Evolutionary conservation across 352 stramenopile species (phyloP).

Genomic region (Vaucheria bursata): DNA sequence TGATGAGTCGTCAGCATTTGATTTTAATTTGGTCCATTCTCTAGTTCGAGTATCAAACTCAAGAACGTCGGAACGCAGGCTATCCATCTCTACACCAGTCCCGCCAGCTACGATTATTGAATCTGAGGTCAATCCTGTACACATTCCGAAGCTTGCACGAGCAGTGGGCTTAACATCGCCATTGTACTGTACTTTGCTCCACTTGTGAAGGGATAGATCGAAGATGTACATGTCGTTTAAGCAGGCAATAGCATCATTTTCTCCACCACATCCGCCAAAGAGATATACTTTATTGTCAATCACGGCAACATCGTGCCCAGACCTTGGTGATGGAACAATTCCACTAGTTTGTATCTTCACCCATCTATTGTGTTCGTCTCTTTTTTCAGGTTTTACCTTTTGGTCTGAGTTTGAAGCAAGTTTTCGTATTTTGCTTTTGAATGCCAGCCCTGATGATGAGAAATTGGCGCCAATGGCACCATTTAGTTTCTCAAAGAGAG

Average conservation of each 20-base stretch:
- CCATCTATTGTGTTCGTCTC: slow-evolving; percentile 13
- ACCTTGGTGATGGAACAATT: slow-evolving; percentile 21
- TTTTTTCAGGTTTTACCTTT: background rate
- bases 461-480: no score
- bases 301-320: slow-evolving; percentile 38
- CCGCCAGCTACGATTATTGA: slow-evolving; percentile 36
- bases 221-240: slow-evolving; percentile 47
- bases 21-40: slow-evolving; percentile 23
- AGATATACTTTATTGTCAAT: slow-evolving; percentile 44
- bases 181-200: slow-evolving; percentile 14
- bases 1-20: slow-evolving; percentile 28
- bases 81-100: slow-evolving; percentile 45
- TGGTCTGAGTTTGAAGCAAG: no score
- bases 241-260: slow-evolving; percentile 40
- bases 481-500: no score
- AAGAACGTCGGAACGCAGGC: slow-evolving; percentile 30
- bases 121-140: slow-evolving; percentile 9
- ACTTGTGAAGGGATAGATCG: slow-evolving; percentile 33
- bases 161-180: slow-evolving; percentile 17
- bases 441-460: no score
- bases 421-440: no score
- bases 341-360: slow-evolving; percentile 29
- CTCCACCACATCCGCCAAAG: slow-evolving; percentile 35
- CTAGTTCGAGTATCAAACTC: slow-evolving; percentile 31
- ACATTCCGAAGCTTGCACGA: slow-evolving; percentile 39